A percentile compares a stretch with the other conserved stretches of the same genome.
Conservation (phyloP, 495 filamentous ascomycete species). For the Xylaria bambusicola region DNA sequence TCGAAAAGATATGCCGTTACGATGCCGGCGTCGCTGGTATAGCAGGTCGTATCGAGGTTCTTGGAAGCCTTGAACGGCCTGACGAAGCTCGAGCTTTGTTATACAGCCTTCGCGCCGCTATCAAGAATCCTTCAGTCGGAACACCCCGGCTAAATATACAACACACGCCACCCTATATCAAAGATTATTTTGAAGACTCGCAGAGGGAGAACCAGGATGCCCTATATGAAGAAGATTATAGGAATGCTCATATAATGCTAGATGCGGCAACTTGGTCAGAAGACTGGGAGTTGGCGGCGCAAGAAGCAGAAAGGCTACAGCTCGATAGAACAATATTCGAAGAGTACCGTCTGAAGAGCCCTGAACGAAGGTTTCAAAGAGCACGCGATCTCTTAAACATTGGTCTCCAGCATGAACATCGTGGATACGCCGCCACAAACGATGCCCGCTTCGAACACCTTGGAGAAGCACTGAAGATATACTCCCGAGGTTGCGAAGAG, state of each 20-base stretch:
- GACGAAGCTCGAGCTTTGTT: constrained; percentile 6
- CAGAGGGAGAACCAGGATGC: constrained; percentile 3
- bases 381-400: constrained; percentile 10
- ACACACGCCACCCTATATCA: background rate
- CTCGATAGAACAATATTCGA: background rate
- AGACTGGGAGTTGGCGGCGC: constrained; percentile 7
- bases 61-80: constrained; percentile 4
- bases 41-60: constrained; percentile 6
- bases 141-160: background rate
- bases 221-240: constrained; percentile 9
- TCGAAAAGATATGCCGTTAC: background rate
- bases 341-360: background rate
- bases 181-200: background rate
- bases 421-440: constrained; percentile 3
- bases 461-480: constrained; percentile 3
- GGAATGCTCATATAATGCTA: constrained; percentile 6
- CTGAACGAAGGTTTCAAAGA: background rate
- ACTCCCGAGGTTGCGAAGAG: constrained; percentile 5
- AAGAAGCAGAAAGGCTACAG: constrained; percentile 3
- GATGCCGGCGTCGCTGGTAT: background rate
- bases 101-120: background rate
- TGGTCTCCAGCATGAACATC: constrained; percentile 8
- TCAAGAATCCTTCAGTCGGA: background rate
- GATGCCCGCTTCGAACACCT: background rate
- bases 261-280: constrained; percentile 9